Evolutionary conservation across 148 eudicot species (phyloP).

Genomic region (Pouteria glomerata): DNA sequence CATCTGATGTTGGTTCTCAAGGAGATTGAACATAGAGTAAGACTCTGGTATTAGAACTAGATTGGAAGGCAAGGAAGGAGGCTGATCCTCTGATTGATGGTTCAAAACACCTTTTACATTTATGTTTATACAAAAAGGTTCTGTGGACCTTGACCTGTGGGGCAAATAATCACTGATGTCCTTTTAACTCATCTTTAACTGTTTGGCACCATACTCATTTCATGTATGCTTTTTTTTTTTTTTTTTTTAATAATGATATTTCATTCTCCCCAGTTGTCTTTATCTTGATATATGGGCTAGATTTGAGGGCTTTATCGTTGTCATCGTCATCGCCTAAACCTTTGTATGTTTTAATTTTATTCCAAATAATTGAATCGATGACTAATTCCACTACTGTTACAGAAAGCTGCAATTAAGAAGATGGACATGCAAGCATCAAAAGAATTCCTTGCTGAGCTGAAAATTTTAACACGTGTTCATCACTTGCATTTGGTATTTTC

Average conservation of each 20-base stretch:
- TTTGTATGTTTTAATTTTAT: not conserved
- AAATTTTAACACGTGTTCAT: constrained; percentile 54
- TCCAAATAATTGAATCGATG: not conserved
- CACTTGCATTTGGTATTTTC: constrained; percentile 46
- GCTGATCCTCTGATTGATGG: not conserved
- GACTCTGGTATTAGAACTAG: not conserved
- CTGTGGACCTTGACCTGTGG: not conserved
- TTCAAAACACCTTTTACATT: not conserved
- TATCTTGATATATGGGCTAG: not conserved
- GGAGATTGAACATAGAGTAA: not conserved
- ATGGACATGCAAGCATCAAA: constrained; percentile 48
- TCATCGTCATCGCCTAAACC: not conserved
- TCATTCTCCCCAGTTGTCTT: not conserved
- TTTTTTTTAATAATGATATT: not conserved
- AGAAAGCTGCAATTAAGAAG: constrained; percentile 61
- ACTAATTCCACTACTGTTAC: constrained; percentile 6
- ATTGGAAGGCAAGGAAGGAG: not conserved
- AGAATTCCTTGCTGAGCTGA: constrained; percentile 55
- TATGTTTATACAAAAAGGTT: no score
- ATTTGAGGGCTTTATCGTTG: no score
- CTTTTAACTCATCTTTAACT: not conserved
- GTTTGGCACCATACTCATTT: not conserved
- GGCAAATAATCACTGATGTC: not conserved
- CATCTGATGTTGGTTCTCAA: not conserved
- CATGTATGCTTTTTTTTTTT: not conserved